Evolutionary conservation across 371 early-diverging fungal species (phyloP).

Genomic region (Haplosporangium sp.): DNA sequence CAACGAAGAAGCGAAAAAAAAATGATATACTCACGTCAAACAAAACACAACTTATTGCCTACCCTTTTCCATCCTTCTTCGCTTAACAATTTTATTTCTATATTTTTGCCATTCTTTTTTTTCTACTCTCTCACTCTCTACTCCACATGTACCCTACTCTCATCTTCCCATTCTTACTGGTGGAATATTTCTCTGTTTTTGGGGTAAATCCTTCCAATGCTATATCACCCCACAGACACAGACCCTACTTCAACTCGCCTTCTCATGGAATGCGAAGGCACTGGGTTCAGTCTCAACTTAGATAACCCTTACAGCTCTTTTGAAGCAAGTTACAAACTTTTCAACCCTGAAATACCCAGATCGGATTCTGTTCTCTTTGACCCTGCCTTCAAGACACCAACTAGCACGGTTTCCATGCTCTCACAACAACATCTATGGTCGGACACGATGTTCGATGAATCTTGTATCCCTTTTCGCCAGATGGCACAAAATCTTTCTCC

Average conservation of each 20-base stretch:
- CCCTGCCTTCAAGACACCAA: constrained; percentile 12
- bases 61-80: background rate
- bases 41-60: background rate
- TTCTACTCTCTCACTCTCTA: background rate
- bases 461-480: constrained; percentile 25
- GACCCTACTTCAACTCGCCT: constrained; percentile 58
- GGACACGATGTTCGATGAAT: constrained; percentile 32
- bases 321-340: constrained; percentile 53
- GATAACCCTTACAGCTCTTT: constrained; percentile 57
- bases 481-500: constrained; percentile 18
- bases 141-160: background rate
- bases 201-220: background rate
- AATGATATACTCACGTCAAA: constrained; percentile 22
- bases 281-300: constrained; percentile 42
- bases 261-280: constrained; percentile 52
- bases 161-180: background rate
- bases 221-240: constrained; percentile 9
- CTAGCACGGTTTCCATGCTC: constrained; percentile 10
- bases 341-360: constrained; percentile 24
- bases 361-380: constrained; percentile 17
- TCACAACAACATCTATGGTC: constrained; percentile 39
- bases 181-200: background rate
- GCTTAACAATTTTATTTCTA: background rate
- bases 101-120: background rate
- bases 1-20: too few species aligned